phyloP scores from a whole-genome alignment of 768 basidiomycete species.

The Chalciporus chontae region DNA sequence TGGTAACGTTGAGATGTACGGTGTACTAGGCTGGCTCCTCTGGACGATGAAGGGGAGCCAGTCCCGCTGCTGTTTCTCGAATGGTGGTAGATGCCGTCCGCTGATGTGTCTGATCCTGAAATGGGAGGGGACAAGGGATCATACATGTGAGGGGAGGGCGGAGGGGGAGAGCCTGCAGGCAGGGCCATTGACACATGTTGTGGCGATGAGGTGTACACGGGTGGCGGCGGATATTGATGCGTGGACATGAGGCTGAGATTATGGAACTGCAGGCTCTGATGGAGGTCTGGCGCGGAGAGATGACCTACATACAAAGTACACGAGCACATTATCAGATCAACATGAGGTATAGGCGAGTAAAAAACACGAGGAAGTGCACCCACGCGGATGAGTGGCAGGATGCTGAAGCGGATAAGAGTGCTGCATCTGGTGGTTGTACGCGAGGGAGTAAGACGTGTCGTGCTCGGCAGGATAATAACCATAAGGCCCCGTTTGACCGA shows the following conservation, averaged over 20 bases:
- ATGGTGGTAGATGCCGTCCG: conserved; percentile 73
- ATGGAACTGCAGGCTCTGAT: conserved; percentile 59
- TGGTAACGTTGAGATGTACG: conserved; percentile 68
- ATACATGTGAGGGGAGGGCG: conserved; percentile 75
- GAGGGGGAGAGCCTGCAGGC: conserved; percentile 66
- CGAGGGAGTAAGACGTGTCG: conserved; percentile 51
- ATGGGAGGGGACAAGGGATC: conserved; percentile 82
- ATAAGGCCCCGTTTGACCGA: conserved; percentile 41
- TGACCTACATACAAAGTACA: conserved; percentile 55
- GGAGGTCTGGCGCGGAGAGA: conserved; percentile 63
- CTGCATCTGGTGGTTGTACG: conserved; percentile 47
- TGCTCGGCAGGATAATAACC: conserved; percentile 53
- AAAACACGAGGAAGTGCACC: conserved; percentile 48
- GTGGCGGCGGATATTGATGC: conserved; percentile 57
- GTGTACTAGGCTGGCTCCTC: conserved; percentile 74
- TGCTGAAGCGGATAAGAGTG: conserved; percentile 57
- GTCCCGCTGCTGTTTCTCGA: conserved; percentile 70
- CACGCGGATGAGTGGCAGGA: conserved; percentile 66
- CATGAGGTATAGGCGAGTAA: conserved; percentile 49
- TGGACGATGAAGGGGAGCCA: conserved; percentile 75
- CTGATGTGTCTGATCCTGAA: conserved; percentile 88
- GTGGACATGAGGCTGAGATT: conserved; percentile 64
- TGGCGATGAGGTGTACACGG: conserved; percentile 58
- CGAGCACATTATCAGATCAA: conserved; percentile 61
- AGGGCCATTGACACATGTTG: conserved; percentile 69